Evolutionary conservation across 2,329 filamentous ascomycete species (phyloP).

Genomic region (Endoconidiophora polonica): DNA sequence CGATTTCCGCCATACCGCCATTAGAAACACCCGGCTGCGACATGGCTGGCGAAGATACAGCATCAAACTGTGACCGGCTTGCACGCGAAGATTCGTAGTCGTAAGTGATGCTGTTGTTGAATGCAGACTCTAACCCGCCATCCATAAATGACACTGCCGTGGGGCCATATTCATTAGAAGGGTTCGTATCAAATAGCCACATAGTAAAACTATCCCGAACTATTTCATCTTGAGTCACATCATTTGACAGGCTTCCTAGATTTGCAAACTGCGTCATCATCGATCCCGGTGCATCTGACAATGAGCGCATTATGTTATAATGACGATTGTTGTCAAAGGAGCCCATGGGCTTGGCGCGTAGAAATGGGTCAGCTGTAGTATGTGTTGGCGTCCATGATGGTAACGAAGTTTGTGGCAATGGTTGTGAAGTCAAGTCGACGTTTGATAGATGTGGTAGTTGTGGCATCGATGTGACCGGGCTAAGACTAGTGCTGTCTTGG

Average conservation of each 20-base stretch:
- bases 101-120: constrained; percentile 34
- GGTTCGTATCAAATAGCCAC: constrained; percentile 34
- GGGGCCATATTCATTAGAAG: constrained; percentile 25
- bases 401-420: background rate
- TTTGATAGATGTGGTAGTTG: background rate
- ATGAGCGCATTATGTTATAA: too few species aligned
- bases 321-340: too few species aligned
- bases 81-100: constrained; percentile 31
- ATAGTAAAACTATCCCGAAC: constrained; percentile 29
- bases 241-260: too few species aligned
- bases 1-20: background rate
- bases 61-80: constrained; percentile 29
- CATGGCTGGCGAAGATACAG: constrained; percentile 8
- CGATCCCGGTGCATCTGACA: too few species aligned
- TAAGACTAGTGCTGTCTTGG: too few species aligned
- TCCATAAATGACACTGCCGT: constrained; percentile 30
- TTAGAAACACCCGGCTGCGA: background rate
- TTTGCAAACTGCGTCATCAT: too few species aligned
- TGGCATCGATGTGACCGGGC: background rate
- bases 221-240: too few species aligned
- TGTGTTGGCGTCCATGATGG: background rate
- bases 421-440: background rate
- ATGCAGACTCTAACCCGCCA: constrained; percentile 32
- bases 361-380: background rate
- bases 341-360: background rate